Conservation (phyloP, 257 asterid genomes). For the Lavandula angustifolia region DNA sequence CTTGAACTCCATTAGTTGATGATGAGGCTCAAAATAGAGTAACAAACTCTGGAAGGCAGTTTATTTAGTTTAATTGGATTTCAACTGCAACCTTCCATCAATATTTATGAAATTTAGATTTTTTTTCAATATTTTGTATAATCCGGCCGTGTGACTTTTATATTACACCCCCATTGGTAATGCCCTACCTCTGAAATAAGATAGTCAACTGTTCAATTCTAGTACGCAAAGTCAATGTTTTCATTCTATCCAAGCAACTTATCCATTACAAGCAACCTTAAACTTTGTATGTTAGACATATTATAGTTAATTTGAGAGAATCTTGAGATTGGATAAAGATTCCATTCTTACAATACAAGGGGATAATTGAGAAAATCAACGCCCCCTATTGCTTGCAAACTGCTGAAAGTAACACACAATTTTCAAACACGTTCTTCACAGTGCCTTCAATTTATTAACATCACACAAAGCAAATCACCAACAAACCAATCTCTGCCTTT, state of each 20-base stretch:
- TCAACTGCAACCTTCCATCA: too few species aligned
- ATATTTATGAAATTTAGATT: too few species aligned
- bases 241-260: conserved; percentile 5
- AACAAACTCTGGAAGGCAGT: too few species aligned
- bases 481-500: not conserved
- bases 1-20: too few species aligned
- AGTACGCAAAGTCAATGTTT: not conserved
- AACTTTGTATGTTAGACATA: not conserved
- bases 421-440: conserved; percentile 15
- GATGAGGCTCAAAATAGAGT: too few species aligned
- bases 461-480: conserved; percentile 13
- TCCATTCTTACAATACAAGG: conserved; percentile 12
- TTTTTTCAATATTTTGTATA: too few species aligned
- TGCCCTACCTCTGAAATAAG: not conserved
- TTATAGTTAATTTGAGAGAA: not conserved
- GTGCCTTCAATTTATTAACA: conserved; percentile 3
- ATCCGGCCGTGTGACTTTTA: too few species aligned
- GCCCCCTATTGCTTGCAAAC: conserved; percentile 9
- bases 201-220: not conserved
- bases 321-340: not conserved
- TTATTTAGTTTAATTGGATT: too few species aligned
- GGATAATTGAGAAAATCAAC: not conserved
- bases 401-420: not conserved
- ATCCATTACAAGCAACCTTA: not conserved
- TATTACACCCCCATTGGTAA: too few species aligned